These are phyloP conservation scores for Amaranthus tricolor DNA, from an alignment of 179 eudicot genomes.

Conservation along the genomic window DNA sequence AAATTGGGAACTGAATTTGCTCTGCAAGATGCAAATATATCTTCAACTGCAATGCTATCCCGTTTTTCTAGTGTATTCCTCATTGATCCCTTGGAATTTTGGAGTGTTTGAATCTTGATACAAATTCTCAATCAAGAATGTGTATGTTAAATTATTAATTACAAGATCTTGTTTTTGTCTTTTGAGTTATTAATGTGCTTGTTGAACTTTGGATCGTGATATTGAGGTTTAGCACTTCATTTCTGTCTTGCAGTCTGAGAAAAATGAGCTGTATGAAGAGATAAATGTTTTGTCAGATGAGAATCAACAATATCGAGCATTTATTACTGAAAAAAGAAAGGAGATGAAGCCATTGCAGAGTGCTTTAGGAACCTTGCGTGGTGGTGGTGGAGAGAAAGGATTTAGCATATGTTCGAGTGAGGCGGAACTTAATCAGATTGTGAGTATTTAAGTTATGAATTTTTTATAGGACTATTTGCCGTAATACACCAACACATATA, in stretches of 20 bases:
- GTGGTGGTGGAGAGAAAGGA: slow-evolving; percentile 55
- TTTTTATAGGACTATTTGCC: not conserved
- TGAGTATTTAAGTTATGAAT: slow-evolving; percentile 29
- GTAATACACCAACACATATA: slow-evolving; percentile 2
- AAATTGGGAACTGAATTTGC: too few relatives aligned
- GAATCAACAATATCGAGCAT: slow-evolving; percentile 40
- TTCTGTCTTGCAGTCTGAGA: slow-evolving; percentile 43
- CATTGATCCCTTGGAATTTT: too few relatives aligned
- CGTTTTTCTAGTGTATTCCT: too few relatives aligned
- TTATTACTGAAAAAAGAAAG: slow-evolving; percentile 62
- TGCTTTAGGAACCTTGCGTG: slow-evolving; percentile 73
- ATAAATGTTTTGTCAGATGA: slow-evolving; percentile 45
- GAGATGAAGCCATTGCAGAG: slow-evolving; percentile 72
- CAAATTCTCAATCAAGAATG: too few relatives aligned
- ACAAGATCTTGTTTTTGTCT: not conserved
- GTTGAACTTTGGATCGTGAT: not conserved
- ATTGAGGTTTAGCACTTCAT: slow-evolving; percentile 1
- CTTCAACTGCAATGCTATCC: too few relatives aligned
- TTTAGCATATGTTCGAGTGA: slow-evolving; percentile 62
- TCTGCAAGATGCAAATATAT: too few relatives aligned
- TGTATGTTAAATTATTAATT: not conserved
- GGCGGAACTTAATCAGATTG: slow-evolving; percentile 67
- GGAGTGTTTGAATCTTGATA: too few relatives aligned
- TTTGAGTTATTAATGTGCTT: not conserved
- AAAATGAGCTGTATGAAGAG: slow-evolving; percentile 42